These are phyloP conservation scores for Escovopsis weberi DNA, from an alignment of 2,329 filamentous ascomycete genomes.

Conservation along the genomic window DNA sequence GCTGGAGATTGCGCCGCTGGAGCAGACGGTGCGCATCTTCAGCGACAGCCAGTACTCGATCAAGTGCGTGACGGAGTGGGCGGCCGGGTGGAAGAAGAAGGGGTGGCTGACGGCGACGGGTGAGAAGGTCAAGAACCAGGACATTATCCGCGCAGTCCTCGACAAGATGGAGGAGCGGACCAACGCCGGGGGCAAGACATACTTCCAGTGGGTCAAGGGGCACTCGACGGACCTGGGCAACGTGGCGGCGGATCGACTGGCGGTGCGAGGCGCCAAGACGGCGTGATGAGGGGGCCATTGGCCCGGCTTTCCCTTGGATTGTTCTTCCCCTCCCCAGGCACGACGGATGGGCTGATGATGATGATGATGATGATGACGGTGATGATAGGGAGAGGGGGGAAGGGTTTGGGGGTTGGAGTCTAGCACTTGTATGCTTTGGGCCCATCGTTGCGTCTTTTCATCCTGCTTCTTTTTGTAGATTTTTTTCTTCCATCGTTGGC, in stretches of 20 bases:
- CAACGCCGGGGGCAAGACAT: conserved; percentile 42
- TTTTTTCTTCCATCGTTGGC: too few species aligned
- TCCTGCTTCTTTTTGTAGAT: too few species aligned
- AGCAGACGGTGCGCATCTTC: conserved; percentile 58
- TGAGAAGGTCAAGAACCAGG: conserved; percentile 70
- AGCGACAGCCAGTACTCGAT: conserved; percentile 90
- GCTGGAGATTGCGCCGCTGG: conserved; percentile 55
- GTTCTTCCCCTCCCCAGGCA: not conserved
- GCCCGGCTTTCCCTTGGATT: not conserved
- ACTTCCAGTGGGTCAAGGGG: conserved; percentile 83
- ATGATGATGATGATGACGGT: not conserved
- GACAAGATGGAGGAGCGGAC: conserved; percentile 56
- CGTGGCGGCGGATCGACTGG: conserved; percentile 62
- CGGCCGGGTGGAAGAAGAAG: conserved; percentile 56
- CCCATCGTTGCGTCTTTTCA: too few species aligned
- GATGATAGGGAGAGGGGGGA: not conserved
- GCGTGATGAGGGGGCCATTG: not conserved
- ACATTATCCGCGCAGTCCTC: conserved; percentile 63
- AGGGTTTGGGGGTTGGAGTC: too few species aligned
- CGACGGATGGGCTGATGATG: too few species aligned
- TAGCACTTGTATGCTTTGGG: too few species aligned
- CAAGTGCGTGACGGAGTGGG: conserved; percentile 80
- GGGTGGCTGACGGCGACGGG: conserved; percentile 62
- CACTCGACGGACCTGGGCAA: conserved; percentile 65
- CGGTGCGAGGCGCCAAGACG: conserved; percentile 35